These are phyloP conservation scores for Pythium scleroteichum DNA, from an alignment of 352 stramenopile genomes.

Conservation along the genomic window DNA sequence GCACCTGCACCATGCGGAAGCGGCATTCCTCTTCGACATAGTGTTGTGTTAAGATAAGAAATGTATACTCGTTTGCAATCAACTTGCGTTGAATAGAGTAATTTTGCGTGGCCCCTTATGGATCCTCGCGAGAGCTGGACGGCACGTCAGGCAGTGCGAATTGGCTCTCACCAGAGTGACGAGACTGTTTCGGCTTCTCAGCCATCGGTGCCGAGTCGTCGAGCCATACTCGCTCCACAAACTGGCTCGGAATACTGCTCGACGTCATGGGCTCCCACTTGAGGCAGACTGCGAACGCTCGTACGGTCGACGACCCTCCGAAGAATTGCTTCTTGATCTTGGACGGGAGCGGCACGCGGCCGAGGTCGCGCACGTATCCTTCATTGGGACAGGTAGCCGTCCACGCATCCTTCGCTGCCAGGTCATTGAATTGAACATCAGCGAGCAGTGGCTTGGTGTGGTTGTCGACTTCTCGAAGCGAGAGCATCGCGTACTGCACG, in stretches of 20 bases:
- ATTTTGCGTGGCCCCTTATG: too few relatives aligned
- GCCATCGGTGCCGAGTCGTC: slow-evolving; percentile 39
- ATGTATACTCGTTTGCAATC: too few relatives aligned
- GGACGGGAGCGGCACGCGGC: slow-evolving; percentile 35
- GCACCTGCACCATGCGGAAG: too few relatives aligned
- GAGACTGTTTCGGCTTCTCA: slow-evolving; percentile 31
- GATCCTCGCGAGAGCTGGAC: too few relatives aligned
- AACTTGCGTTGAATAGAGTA: too few relatives aligned
- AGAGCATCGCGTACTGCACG: slow-evolving; percentile 31
- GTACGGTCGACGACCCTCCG: slow-evolving; percentile 28
- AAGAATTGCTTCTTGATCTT: slow-evolving; percentile 40
- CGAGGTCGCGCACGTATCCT: slow-evolving; percentile 36
- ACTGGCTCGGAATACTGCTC: slow-evolving; percentile 24
- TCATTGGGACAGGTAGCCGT: slow-evolving; percentile 21
- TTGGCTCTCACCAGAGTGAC: neutral
- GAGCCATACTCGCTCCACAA: slow-evolving; percentile 43
- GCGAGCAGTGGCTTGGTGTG: slow-evolving; percentile 23
- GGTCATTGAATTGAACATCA: slow-evolving; percentile 39
- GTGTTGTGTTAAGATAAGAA: neutral
- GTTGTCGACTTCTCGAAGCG: slow-evolving; percentile 33
- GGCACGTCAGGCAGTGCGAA: slow-evolving; percentile 2
- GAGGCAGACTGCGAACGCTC: slow-evolving; percentile 38
- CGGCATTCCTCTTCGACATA: too few relatives aligned
- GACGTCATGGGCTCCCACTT: slow-evolving; percentile 31
- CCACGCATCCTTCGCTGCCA: slow-evolving; percentile 34